phyloP scores from a whole-genome alignment of 2,329 filamentous ascomycete species.

The Phymatotrichopsis omnivora region DNA sequence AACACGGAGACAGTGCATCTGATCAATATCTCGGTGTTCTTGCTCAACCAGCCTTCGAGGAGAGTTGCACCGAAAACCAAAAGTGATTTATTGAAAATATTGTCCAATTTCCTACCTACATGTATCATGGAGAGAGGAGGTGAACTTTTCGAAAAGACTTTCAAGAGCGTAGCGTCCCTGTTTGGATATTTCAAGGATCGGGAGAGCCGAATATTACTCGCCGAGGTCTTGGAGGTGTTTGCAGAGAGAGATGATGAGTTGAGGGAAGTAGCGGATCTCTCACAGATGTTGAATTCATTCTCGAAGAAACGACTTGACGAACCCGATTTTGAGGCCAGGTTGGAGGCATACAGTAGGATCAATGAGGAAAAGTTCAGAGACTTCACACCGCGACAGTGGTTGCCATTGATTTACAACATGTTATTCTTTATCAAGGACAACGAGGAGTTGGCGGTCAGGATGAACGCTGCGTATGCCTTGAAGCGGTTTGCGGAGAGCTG shows the following conservation, averaged over 20 bases:
- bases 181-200: conserved; percentile 87
- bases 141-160: conserved; percentile 55
- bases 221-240: conserved; percentile 61
- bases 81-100: conserved; percentile 63
- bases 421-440: conserved; percentile 76
- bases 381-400: conserved; percentile 67
- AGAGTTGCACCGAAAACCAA: conserved; percentile 77
- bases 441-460: conserved; percentile 77
- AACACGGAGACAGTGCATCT: conserved; percentile 63
- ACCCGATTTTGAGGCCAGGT: conserved; percentile 74
- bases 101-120: conserved; percentile 68
- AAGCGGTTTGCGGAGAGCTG: conserved; percentile 64
- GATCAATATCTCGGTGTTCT: conserved; percentile 66
- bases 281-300: conserved; percentile 71
- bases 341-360: conserved; percentile 64
- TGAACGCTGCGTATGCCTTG: conserved; percentile 71
- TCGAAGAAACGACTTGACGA: conserved; percentile 64
- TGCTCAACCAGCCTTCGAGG: conserved; percentile 75
- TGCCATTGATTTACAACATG: conserved; percentile 78
- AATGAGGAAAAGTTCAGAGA: conserved; percentile 50
- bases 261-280: conserved; percentile 56
- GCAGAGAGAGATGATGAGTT: conserved; percentile 53
- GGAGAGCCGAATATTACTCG: conserved; percentile 62
- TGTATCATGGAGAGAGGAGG: conserved; percentile 48
- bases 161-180: conserved; percentile 63